Evolutionary conservation across 768 basidiomycete species (phyloP), one percentile per base, ranked within the genome.

Genomic region (Termitomyces sp.): DNA sequence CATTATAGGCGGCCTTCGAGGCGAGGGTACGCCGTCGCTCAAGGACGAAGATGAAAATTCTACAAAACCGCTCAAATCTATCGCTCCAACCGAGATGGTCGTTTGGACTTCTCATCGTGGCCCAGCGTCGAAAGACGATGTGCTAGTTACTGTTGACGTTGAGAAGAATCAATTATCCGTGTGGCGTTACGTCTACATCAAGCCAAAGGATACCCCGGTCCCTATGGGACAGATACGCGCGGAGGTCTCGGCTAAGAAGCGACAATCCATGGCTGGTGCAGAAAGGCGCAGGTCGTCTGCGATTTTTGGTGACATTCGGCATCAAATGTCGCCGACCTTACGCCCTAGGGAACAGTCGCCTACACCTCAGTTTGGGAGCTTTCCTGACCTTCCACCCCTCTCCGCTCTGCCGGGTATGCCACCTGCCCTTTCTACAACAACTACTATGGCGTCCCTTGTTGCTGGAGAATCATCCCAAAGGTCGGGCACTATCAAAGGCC

Each of bases 161-260:
- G 81, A 81, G 52, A 80, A 74, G 51, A 74, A 71, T 12, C 76
- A 75, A 47, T 62, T 91, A 2, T 81, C 86, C 2, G 69, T 91
- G 41, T 92, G 90, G 90, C 80, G 87, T 28, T 91, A 91, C 66
- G 79, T 77, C 0, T 87, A 86, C 63, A 69, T 86, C 58, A 82
- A 82, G 60, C 84, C 83, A 10, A 83, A 81, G 64, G 81, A 82
- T 58, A 73, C 76, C 1, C 83, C 81, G 3, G 66, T 75, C 18
- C 76, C 78, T 13, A 65, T 74, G 18, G 70, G 67, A 0, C 70
- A 68, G 44, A 54, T 68, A 31, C 64, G 62, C 22, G 53, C 65
- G 5, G 64, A 64, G 33, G 64, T 52, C 39, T 57, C 64, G 22
- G 68, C 69, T 4, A 74, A 75, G 44, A 82, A 78, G 60, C 73